Evolutionary conservation across 495 filamentous ascomycete genomes (phyloP), one percentile per base, ranked within the genome.

Genomic region (Xylaria acuta): DNA sequence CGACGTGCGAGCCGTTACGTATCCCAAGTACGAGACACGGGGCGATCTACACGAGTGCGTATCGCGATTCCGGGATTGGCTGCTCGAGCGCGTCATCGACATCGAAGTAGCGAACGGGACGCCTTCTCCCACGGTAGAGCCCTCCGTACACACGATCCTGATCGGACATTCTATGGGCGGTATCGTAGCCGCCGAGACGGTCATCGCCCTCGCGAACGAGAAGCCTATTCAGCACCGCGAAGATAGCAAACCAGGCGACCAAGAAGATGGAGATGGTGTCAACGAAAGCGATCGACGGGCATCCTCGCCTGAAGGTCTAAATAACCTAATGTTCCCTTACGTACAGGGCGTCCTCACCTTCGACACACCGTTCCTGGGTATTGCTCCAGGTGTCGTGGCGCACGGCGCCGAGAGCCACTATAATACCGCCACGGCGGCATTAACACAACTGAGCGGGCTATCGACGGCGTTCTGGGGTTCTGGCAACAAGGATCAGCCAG

Each of bases 81-180:
- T 99, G 25, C 87, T 94, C 75, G 91, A 96, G 76, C 92, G 91
- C 73, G 93, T 99, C 75, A 97, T 99, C 72, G 96, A 98, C 81
- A 83, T 98, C 76, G 96, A 99, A 82, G 94, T 98, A 70, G 88
- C 86, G 36, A 90, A 91, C 76, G 84, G 86, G n/a, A 96, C 94
- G 0, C 89, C 93, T 54, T 94, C 92, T 0, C 96, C 95, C 2
- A 97, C 93, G 27, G 85, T 97, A 75, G 94, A 97, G 63, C 95
- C 95, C 11, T 93, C 91, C 3, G 94, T 99, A 32, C 92, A 88
- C 76, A 91, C 91, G 30, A 87, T 98, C 73, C 84, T 99, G 0
- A 84, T 97, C 47, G 95, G 97, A 14, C 96, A 99, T 79, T 94
- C 91, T 14, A 99, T 99, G 96, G 96, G 95, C 74, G 96, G 96